Evolutionary conservation across 129 eudicot species (phyloP), one percentile per base, ranked within the genome.

Genomic region (Logfia minima): DNA sequence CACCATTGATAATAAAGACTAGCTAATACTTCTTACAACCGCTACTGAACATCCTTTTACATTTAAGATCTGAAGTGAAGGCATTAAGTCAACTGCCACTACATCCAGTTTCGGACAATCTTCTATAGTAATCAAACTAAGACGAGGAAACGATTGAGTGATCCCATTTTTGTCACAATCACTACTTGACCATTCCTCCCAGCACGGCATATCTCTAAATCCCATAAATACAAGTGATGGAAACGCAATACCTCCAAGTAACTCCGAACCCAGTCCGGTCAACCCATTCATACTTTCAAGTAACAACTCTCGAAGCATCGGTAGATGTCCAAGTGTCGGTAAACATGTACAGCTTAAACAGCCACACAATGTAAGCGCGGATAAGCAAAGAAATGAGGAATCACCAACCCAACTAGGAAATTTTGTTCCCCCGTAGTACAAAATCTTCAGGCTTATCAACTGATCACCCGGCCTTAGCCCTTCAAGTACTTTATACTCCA

Each of bases 361-460:
- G 22, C 72, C 72, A 58, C 23, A 1, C 22, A 89, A 41, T n/a
- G 59, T 82, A 53, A 86, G 64, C n/a, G 66, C 16, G 3, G 80
- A 82, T 72, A 89, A 59, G 34, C 41, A 66, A 8, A 34, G 28
- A 48, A 86, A 86, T 4, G 71, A 56, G 4, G 87, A 68, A 70
- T 86, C 75, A 41, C 90, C 90, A 0, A 86, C 45, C 93, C 93
- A 89, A 21, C 45, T 78, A 8, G 93, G 87, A 74, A 88, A 89
- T n/a, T 34, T 26, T 16, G 11, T 11, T 17, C 87, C 87, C 23
- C 32, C 11, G 55, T 24, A 89, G 51, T 41, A 43, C 7, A 26
- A 45, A 48, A 84, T 80, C 52, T 37, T 35, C 17, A 86, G 74
- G 48, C 24, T 34, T 71, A 8, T 52, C 53, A 45, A 13, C 45